Evolutionary conservation across 805 yeast genomes (phyloP), one percentile per base, ranked within the genome.

Genomic region (Kluyveromyces lactis): DNA sequence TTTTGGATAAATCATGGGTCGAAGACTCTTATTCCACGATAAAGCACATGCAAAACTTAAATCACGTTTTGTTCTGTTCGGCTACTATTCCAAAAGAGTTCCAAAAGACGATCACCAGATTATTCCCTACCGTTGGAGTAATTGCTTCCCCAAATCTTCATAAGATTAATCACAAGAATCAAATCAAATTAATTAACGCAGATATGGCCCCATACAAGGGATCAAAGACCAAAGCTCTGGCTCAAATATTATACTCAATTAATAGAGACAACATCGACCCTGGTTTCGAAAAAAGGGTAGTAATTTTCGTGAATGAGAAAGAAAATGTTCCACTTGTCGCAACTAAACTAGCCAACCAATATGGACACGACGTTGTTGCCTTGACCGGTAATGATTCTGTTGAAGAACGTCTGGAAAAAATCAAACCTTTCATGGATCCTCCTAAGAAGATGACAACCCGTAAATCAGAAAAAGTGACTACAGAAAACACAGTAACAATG

Each of bases 41-140:
- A 11, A 66, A 60, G 17, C 48, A 60, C 36, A 68, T 78, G 63
- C 67, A 74, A 15, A 72, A 73, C 43, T 62, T 82, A 30, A 69
- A 67, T 34, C 82, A 85, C 44, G 58, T 86, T 17, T 71, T 89
- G 0, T 75, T 90, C 48, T 85, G 90, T 43, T 81, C 95, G 1
- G 97, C 97, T 0, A 90, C 98, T 0, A 80, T 92, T 26, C 95
- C 97, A 1, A 72, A 74, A 23, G 79, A 75, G 42, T 86, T 87
- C 54, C 79, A 80, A 41, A 72, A 72, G 40, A 72, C 81, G 1
- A 62, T 89, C 40, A 58, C 67, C 4, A 66, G 65, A 31, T 51
- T 79, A 23, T 87, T 79, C 59, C 94, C 94, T 0, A 66, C 71
- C n/a, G 68, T 77, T 12, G 66, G 69, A 15, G 69, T 82, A 2